Evolutionary conservation across 805 yeast species (phyloP).

Genomic region (Wickerhamiella spandovensis): DNA sequence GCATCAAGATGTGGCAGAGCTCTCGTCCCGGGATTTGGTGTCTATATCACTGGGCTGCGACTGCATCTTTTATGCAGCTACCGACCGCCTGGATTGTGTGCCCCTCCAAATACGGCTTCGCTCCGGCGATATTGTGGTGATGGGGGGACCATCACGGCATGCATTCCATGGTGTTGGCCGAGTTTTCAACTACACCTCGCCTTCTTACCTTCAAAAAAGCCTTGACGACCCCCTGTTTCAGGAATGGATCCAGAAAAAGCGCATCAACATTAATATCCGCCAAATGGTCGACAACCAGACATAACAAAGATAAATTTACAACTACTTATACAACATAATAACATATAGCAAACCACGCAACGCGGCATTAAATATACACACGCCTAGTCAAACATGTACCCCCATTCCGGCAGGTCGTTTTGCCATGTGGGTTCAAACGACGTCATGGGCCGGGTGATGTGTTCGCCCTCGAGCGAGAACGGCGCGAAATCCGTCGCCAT

Average conservation of each 20-base stretch:
- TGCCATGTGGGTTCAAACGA: conserved; percentile 12
- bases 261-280: conserved; percentile 30
- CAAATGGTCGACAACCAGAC: conserved; percentile 23
- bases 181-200: conserved; percentile 26
- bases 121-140: conserved; percentile 30
- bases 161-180: conserved; percentile 33
- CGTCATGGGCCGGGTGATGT: conserved; percentile 9
- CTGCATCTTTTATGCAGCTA: conserved; percentile 27
- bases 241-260: conserved; percentile 25
- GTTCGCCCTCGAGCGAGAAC: conserved; percentile 8
- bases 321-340: background rate
- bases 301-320: background rate
- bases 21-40: conserved; percentile 24
- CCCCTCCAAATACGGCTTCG: conserved; percentile 27
- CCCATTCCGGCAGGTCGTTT: conserved; percentile 8
- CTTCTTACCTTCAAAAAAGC: conserved; percentile 15
- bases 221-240: conserved; percentile 10
- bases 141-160: conserved; percentile 28
- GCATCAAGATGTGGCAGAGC: conserved; percentile 33
- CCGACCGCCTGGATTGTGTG: conserved; percentile 10
- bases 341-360: background rate
- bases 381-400: conserved; percentile 5
- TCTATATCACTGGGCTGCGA: conserved; percentile 29
- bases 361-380: background rate
- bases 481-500: conserved; percentile 1